phyloP scores from a whole-genome alignment of 169 alveolate species.

The Miamiensis avidus region DNA sequence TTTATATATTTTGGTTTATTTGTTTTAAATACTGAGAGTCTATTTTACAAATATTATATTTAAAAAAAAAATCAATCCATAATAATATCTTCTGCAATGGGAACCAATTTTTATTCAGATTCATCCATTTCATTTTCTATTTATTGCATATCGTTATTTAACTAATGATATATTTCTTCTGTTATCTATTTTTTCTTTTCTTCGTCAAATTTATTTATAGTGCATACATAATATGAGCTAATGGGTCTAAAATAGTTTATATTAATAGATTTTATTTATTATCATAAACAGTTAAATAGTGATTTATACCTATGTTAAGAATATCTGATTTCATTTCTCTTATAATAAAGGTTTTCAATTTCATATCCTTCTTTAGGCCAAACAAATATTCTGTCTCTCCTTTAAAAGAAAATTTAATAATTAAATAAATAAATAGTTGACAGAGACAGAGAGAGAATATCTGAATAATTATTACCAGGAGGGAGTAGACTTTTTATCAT shows the following conservation, averaged over 20 bases:
- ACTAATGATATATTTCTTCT: not conserved
- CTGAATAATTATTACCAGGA: not conserved
- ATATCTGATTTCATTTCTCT: conserved; percentile 8
- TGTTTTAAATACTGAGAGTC: too few relatives aligned
- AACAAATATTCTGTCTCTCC: conserved; percentile 9
- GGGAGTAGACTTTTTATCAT: not conserved
- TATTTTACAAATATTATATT: too few relatives aligned
- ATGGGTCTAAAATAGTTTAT: not conserved
- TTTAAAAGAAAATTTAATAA: not conserved
- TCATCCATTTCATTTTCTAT: not conserved
- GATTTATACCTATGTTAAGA: conserved; percentile 1
- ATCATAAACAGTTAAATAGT: too few relatives aligned
- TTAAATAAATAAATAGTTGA: too few relatives aligned
- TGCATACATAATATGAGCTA: not conserved
- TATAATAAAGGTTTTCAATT: not conserved
- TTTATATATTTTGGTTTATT: too few relatives aligned
- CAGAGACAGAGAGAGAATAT: too few relatives aligned
- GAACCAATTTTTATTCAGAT: not conserved
- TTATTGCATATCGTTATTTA: not conserved
- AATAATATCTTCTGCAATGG: too few relatives aligned
- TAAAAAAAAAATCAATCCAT: too few relatives aligned
- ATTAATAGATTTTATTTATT: too few relatives aligned
- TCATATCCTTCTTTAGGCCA: conserved; percentile 24
- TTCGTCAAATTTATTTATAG: not conserved
- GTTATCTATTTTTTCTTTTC: not conserved